A percentile compares a stretch with the other conserved stretches of the same genome.
phyloP scores from a whole-genome alignment of 805 yeast species.

The Lipomyces yamanashiensis region DNA sequence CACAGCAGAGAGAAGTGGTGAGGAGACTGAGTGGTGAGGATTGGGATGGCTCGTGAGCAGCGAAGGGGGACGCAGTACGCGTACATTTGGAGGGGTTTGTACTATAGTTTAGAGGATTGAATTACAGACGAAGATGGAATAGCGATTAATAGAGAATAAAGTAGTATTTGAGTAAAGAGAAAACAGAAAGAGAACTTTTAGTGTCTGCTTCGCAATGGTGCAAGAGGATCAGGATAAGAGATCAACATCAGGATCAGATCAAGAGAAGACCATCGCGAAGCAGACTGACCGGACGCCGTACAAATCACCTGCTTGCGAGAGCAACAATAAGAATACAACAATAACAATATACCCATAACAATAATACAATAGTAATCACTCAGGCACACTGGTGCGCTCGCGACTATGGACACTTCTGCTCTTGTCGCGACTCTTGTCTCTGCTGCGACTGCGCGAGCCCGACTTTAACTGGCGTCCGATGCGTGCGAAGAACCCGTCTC shows the following conservation, averaged over 20 bases:
- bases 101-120: neutral
- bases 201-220: too few relatives aligned
- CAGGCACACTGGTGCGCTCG: neutral
- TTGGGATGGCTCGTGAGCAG: neutral
- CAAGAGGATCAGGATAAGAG: too few relatives aligned
- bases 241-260: too few relatives aligned
- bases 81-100: neutral
- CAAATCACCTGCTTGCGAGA: neutral
- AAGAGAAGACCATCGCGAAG: too few relatives aligned
- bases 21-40: too few relatives aligned
- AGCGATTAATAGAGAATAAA: neutral
- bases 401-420: neutral
- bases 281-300: too few relatives aligned
- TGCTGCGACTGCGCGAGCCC: slow-evolving; percentile 8
- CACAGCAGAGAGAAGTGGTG: too few relatives aligned
- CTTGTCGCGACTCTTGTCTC: slow-evolving; percentile 8
- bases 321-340: neutral
- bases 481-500: slow-evolving; percentile 15
- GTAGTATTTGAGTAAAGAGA: neutral
- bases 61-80: neutral
- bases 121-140: neutral
- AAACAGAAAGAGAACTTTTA: neutral
- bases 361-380: too few relatives aligned
- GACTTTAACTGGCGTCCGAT: slow-evolving; percentile 19
- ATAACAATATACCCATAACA: too few relatives aligned